Percentiles rank a stretch among this genome's conserved stretches.
Conservation (phyloP, 2,329 filamentous ascomycete species). For the Calonectria pseudoreteaudii region DNA sequence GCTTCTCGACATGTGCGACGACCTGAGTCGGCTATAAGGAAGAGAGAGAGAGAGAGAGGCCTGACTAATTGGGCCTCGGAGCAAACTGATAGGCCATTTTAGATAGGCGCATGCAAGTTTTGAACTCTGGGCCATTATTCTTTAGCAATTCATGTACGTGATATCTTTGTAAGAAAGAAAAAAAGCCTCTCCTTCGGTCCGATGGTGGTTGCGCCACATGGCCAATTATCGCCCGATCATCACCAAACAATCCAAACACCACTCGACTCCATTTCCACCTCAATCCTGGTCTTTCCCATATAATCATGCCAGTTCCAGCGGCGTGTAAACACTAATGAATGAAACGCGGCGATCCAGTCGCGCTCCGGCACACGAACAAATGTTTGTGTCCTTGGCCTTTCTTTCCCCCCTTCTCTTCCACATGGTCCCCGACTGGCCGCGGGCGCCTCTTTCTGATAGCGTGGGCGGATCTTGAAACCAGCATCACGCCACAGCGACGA, state of each 20-base stretch:
- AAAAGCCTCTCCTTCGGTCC: not conserved
- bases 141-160: not conserved
- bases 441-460: too few species aligned
- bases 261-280: not conserved
- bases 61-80: not conserved
- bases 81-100: not conserved
- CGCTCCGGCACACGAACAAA: constrained; percentile 5
- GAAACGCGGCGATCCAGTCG: not conserved
- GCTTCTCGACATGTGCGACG: constrained; percentile 11
- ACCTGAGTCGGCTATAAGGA: constrained; percentile 17
- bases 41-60: too few species aligned
- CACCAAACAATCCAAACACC: not conserved
- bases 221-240: not conserved
- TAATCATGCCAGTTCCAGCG: not conserved
- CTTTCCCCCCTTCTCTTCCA: too few species aligned
- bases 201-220: not conserved
- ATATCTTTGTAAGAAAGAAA: not conserved
- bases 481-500: not conserved
- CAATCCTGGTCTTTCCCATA: not conserved
- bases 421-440: not conserved
- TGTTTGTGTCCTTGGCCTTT: not conserved
- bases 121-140: not conserved
- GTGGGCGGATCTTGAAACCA: not conserved
- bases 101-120: not conserved
- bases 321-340: not conserved